Evolutionary conservation across 202 grass and related monocot genomes (phyloP).

Genomic region (Hordeum pubiflorum): DNA sequence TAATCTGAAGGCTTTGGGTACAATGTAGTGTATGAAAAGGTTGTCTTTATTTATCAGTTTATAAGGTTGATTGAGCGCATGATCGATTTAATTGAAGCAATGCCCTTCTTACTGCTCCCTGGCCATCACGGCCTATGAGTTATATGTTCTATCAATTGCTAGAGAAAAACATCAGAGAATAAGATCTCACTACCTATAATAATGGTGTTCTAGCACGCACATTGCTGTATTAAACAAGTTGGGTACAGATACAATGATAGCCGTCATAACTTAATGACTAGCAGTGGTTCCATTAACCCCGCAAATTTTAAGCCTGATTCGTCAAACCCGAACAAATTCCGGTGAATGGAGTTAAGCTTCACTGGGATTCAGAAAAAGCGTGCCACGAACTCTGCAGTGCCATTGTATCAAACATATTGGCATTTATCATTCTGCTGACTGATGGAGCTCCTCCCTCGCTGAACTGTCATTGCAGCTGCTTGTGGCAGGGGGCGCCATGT

Average conservation of each 20-base stretch:
- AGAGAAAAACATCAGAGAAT: neutral
- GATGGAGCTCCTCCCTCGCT: neutral
- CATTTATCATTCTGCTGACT: neutral
- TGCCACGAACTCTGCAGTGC: neutral
- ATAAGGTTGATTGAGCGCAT: neutral
- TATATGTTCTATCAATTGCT: neutral
- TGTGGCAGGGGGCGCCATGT: slow-evolving; percentile 86
- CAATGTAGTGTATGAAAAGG: neutral
- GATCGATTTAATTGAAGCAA: neutral
- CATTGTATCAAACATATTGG: neutral
- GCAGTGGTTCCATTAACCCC: no score
- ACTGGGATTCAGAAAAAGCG: neutral
- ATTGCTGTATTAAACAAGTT: neutral
- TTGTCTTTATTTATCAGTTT: neutral
- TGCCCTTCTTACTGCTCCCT: neutral
- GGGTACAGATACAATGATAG: neutral
- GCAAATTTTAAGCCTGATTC: neutral
- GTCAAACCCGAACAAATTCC: neutral
- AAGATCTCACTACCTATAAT: neutral
- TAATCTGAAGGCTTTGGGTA: neutral
- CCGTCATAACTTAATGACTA: neutral
- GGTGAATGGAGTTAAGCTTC: neutral
- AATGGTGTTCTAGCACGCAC: neutral
- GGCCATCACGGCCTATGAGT: neutral
- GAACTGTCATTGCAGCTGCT: slow-evolving; percentile 47